A percentile compares a stretch with the other conserved stretches of the same genome.
These are phyloP conservation scores for Kitagawia praeruptora DNA, from an alignment of 129 eudicot species.

Conservation along the genomic window DNA sequence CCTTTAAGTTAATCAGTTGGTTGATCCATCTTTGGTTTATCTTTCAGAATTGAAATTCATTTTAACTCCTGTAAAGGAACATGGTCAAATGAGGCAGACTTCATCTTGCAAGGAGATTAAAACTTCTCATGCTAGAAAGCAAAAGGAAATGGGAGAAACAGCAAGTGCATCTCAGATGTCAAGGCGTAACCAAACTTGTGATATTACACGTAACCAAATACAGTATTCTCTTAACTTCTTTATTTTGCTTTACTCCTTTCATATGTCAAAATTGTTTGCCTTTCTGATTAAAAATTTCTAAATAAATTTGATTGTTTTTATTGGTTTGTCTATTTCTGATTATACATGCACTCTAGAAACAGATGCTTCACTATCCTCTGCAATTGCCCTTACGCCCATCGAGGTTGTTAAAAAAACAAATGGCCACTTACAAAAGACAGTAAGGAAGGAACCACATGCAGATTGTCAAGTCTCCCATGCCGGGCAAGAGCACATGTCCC, in stretches of 20 bases:
- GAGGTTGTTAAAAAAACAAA: neutral
- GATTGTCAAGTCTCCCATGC: conserved; percentile 4
- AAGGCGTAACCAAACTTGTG: neutral
- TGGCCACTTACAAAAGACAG: conserved; percentile 2
- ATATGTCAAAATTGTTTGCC: neutral
- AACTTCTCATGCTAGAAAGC: neutral
- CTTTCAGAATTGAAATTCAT: neutral
- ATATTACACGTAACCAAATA: conserved; percentile 20
- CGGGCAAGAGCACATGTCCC: conserved; percentile 26
- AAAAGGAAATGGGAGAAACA: conserved; percentile 7
- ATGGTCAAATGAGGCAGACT: conserved; percentile 13
- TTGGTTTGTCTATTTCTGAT: neutral
- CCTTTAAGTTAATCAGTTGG: neutral
- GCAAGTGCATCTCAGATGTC: conserved; percentile 5
- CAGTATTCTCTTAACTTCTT: conserved; percentile 13
- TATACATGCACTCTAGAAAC: conserved; percentile 8
- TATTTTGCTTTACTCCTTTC: neutral
- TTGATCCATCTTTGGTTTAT: neutral
- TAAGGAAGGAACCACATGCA: conserved; percentile 5
- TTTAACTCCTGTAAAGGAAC: conserved; percentile 5
- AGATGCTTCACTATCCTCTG: neutral
- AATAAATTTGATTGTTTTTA: neutral
- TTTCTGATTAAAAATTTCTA: neutral
- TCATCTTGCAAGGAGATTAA: neutral
- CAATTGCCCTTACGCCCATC: neutral